A percentile compares a stretch with the other conserved stretches of the same genome.
Evolutionary conservation across 148 eudicot genomes (phyloP).

Genomic region (Rhododendron molle): DNA sequence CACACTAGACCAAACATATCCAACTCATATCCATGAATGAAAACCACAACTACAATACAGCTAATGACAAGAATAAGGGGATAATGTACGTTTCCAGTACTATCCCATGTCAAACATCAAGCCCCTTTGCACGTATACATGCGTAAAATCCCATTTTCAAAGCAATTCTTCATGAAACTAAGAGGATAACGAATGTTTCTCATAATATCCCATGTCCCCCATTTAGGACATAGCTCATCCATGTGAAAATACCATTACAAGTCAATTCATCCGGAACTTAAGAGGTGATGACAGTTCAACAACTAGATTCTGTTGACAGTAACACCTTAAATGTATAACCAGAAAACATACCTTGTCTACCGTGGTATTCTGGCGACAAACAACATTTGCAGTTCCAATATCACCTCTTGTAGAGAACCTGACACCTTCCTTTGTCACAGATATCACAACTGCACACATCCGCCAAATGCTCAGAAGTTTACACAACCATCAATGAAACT

Average conservation of each 20-base stretch:
- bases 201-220: neutral
- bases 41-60: neutral
- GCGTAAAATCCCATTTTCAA: neutral
- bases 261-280: neutral
- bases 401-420: slow-evolving; percentile 63
- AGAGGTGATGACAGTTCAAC: neutral
- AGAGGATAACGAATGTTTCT: neutral
- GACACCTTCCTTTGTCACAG: slow-evolving; percentile 67
- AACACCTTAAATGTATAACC: neutral
- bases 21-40: neutral
- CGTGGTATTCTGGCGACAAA: slow-evolving; percentile 47
- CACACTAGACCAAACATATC: neutral
- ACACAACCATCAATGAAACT: neutral
- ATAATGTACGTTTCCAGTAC: neutral
- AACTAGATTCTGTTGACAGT: neutral
- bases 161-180: neutral
- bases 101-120: neutral
- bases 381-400: slow-evolving; percentile 61
- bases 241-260: neutral
- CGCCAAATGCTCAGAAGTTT: neutral
- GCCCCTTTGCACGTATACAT: neutral
- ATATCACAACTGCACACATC: slow-evolving; percentile 41
- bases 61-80: neutral
- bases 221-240: neutral
- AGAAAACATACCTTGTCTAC: slow-evolving; percentile 42